Evolutionary conservation across 805 yeast genomes (phyloP).

Genomic region (Candida ovalis): DNA sequence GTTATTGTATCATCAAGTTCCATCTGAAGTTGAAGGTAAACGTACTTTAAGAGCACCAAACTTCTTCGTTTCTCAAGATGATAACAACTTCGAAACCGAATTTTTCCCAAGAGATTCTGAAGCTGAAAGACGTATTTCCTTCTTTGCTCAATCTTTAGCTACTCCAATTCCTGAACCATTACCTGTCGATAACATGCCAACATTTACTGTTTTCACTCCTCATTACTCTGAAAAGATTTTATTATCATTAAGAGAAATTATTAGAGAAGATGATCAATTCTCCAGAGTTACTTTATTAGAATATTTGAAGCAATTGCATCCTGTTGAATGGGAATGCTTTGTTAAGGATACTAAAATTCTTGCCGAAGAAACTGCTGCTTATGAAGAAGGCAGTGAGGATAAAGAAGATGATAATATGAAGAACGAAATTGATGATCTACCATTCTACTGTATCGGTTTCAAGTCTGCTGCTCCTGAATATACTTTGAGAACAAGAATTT

Average conservation of each 20-base stretch:
- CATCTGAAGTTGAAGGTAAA: slow-evolving; percentile 96
- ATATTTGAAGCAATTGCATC: slow-evolving; percentile 91
- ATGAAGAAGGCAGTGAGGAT: slow-evolving; percentile 56
- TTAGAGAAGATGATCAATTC: slow-evolving; percentile 95
- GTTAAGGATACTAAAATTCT: slow-evolving; percentile 93
- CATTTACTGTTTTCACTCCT: slow-evolving; percentile 94
- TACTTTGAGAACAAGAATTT: slow-evolving; percentile 91
- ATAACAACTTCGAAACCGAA: slow-evolving; percentile 89
- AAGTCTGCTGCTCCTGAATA: slow-evolving; percentile 97
- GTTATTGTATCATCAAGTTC: slow-evolving; percentile 96
- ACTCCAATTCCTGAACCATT: slow-evolving; percentile 98
- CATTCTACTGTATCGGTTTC: slow-evolving; percentile 95
- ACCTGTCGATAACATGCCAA: slow-evolving; percentile 99
- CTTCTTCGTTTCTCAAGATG: slow-evolving; percentile 97
- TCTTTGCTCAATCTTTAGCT: slow-evolving; percentile 98
- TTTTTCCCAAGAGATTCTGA: slow-evolving; percentile 96
- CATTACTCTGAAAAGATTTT: slow-evolving; percentile 94
- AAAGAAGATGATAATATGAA: slow-evolving; percentile 65
- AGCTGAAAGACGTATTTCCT: slow-evolving; percentile 98
- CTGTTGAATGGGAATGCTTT: slow-evolving; percentile 96
- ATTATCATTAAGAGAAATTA: slow-evolving; percentile 90
- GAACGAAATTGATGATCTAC: slow-evolving; percentile 84
- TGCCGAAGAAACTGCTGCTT: slow-evolving; percentile 91
- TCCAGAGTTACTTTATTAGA: slow-evolving; percentile 92
- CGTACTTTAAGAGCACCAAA: slow-evolving; percentile 98